These are phyloP conservation scores for Epichloe typhina DNA, from an alignment of 2,329 filamentous ascomycete species.

Conservation along the genomic window DNA sequence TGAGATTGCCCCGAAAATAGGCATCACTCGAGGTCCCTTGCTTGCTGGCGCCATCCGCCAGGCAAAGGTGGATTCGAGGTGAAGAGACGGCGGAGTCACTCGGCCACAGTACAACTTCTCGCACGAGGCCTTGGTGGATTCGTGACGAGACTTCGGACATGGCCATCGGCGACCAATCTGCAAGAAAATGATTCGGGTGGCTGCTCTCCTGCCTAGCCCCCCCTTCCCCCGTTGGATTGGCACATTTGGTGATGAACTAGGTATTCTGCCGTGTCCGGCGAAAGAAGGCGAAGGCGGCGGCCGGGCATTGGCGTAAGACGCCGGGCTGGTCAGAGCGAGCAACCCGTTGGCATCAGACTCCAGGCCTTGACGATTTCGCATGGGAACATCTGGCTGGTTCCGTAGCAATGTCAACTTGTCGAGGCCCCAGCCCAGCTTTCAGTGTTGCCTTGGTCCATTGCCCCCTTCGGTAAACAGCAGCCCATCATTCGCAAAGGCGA, in stretches of 20 bases:
- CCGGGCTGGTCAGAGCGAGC: no score
- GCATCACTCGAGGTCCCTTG: not conserved
- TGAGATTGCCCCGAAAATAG: not conserved
- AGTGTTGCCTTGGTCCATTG: not conserved
- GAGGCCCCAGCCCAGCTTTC: not conserved
- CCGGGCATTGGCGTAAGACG: no score
- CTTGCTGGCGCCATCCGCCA: not conserved
- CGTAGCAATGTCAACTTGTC: no score
- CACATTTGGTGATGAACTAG: no score
- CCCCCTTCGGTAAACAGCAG: not conserved
- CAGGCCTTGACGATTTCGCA: no score
- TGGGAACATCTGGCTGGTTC: no score
- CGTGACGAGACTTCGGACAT: not conserved
- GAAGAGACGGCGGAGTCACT: not conserved
- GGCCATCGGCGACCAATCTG: not conserved
- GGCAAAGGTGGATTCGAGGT: slow-evolving; percentile 1
- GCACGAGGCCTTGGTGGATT: not conserved
- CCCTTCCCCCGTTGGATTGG: not conserved
- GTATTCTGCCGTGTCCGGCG: not conserved
- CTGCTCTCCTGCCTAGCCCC: not conserved
- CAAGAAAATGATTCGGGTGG: not conserved
- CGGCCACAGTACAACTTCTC: not conserved
- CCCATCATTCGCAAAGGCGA: not conserved
- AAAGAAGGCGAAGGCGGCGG: not conserved
- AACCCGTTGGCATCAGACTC: no score